Percentiles rank a stretch among this genome's conserved stretches.
Conservation (phyloP, 1,139 yeast species). For the Geotrichum candidum region DNA sequence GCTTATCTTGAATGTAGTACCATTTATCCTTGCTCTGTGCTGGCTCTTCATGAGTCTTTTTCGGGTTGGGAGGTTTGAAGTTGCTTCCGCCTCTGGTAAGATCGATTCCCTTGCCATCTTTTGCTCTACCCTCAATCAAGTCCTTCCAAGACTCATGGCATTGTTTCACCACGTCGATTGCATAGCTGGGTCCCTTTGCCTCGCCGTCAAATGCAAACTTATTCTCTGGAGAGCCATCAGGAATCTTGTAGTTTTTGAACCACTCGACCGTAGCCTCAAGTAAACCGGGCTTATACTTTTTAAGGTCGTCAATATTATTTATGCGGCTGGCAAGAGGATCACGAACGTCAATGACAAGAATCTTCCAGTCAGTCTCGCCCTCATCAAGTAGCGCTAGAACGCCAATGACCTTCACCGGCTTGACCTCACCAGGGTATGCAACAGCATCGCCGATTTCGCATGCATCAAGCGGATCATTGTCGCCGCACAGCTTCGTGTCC, state of each 20-base stretch:
- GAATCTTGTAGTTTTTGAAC: slow-evolving; percentile 94
- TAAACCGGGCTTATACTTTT: slow-evolving; percentile 74
- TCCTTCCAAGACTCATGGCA: slow-evolving; percentile 76
- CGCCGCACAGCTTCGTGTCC: slow-evolving; percentile 63
- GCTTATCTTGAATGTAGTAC: background rate
- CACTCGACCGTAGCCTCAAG: slow-evolving; percentile 80
- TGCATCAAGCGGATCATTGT: slow-evolving; percentile 93
- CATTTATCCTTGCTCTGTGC: background rate
- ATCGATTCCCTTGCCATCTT: slow-evolving; percentile 39
- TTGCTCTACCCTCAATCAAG: slow-evolving; percentile 51
- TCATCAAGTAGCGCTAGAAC: slow-evolving; percentile 92
- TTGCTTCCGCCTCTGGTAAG: slow-evolving; percentile 40
- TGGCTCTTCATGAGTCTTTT: background rate
- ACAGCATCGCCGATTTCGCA: slow-evolving; percentile 79
- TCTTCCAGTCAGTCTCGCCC: slow-evolving; percentile 97
- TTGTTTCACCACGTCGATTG: slow-evolving; percentile 64
- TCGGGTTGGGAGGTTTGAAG: slow-evolving; percentile 18
- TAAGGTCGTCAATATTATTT: slow-evolving; percentile 78
- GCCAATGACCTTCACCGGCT: slow-evolving; percentile 85
- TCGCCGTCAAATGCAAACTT: slow-evolving; percentile 82
- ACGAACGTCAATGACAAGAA: slow-evolving; percentile 73
- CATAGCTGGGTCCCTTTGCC: slow-evolving; percentile 63
- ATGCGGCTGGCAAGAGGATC: slow-evolving; percentile 76
- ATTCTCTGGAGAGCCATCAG: slow-evolving; percentile 87
- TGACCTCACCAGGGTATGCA: slow-evolving; percentile 70